Percentiles rank a stretch among this genome's conserved stretches.
Evolutionary conservation across 805 yeast genomes (phyloP).

Genomic region (Myxozyma melibiosi): DNA sequence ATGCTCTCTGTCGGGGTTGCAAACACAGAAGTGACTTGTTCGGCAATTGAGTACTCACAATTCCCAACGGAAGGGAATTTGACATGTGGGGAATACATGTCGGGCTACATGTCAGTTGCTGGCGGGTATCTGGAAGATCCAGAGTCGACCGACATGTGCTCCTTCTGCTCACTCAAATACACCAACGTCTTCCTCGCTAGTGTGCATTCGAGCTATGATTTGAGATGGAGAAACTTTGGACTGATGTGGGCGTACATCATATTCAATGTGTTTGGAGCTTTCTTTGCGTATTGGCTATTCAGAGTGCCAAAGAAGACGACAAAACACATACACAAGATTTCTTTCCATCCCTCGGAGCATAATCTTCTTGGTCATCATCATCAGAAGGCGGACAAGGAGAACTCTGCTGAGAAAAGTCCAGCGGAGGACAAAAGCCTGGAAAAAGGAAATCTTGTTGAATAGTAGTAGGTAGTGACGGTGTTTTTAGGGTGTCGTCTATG

Average conservation of each 20-base stretch:
- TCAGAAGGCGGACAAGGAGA: no score
- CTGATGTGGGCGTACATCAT: slow-evolving; percentile 51
- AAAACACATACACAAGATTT: slow-evolving; percentile 1
- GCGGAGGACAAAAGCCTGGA: no score
- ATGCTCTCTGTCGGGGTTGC: slow-evolving; percentile 55
- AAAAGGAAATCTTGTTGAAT: no score
- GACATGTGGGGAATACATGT: slow-evolving; percentile 65
- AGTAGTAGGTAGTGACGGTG: no score
- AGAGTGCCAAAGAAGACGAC: slow-evolving; percentile 29
- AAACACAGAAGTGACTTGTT: slow-evolving; percentile 55
- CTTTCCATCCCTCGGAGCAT: background rate
- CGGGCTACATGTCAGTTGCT: slow-evolving; percentile 46
- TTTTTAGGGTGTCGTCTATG: no score
- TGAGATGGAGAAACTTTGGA: slow-evolving; percentile 71
- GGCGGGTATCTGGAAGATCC: slow-evolving; percentile 62
- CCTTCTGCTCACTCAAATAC: slow-evolving; percentile 40
- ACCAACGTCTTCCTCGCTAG: slow-evolving; percentile 37
- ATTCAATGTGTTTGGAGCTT: slow-evolving; percentile 44
- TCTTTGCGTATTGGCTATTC: slow-evolving; percentile 45
- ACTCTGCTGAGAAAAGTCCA: no score
- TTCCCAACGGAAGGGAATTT: slow-evolving; percentile 57
- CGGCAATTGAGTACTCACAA: slow-evolving; percentile 51
- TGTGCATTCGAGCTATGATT: slow-evolving; percentile 46
- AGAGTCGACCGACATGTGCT: slow-evolving; percentile 54
- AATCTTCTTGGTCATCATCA: no score